Evolutionary conservation across 768 basidiomycete species (phyloP).

Genomic region (Hemileccinum rubropunctum): DNA sequence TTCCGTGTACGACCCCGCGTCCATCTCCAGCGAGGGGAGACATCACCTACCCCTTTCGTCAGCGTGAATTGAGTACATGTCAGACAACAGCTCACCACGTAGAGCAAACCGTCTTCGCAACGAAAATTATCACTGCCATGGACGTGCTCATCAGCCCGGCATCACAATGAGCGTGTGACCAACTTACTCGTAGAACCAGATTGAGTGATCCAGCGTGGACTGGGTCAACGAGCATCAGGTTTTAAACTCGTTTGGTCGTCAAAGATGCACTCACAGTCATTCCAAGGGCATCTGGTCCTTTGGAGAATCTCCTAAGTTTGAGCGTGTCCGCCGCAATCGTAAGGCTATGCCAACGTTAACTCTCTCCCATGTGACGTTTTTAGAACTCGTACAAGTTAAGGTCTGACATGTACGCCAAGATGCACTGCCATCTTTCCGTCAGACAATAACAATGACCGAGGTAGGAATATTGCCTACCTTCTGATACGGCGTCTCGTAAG

Average conservation of each 20-base stretch:
- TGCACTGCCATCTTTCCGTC: slow-evolving; percentile 49
- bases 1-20: slow-evolving; percentile 66
- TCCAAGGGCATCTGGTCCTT: slow-evolving; percentile 47
- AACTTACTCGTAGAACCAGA: slow-evolving; percentile 74
- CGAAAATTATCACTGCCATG: slow-evolving; percentile 62
- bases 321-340: slow-evolving; percentile 50
- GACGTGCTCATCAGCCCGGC: background rate
- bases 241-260: background rate
- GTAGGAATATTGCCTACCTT: slow-evolving; percentile 46
- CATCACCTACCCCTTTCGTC: slow-evolving; percentile 44
- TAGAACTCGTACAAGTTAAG: slow-evolving; percentile 59
- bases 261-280: slow-evolving; percentile 57
- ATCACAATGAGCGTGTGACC: background rate
- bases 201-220: slow-evolving; percentile 74
- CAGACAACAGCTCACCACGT: slow-evolving; percentile 50
- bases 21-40: slow-evolving; percentile 65
- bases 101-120: slow-evolving; percentile 78
- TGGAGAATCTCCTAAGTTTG: slow-evolving; percentile 47
- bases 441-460: background rate
- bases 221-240: slow-evolving; percentile 9
- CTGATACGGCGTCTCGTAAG: slow-evolving; percentile 70
- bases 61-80: background rate
- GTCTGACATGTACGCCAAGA: slow-evolving; percentile 78
- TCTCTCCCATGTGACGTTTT: background rate
- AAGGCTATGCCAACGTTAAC: slow-evolving; percentile 44